Evolutionary conservation across 23 red algal genomes (phyloP), one percentile per base, ranked within the genome.

Genomic region (Gracilariopsis chorda): DNA sequence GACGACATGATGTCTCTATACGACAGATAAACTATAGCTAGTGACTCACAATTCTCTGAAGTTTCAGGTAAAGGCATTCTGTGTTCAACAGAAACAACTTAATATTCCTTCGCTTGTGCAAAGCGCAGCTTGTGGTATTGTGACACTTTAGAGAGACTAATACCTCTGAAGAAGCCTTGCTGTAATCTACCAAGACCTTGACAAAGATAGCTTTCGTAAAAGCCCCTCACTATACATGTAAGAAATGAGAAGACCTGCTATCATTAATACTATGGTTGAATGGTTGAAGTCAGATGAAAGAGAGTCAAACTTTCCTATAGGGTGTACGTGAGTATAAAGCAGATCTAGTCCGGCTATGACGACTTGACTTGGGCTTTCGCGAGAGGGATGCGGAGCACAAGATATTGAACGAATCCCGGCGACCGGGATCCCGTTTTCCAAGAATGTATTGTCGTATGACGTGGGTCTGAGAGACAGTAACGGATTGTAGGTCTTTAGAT

Each of bases 1-100:
- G 91, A 94, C 27, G 95, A 98, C 37, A 67, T 98, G 79, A 71
- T 98, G 74, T 39, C 72, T 23, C 53, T 77, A 10, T 98, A 98
- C 56, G 73, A 94, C 12, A 36, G 52, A 3, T 73, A 73, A 17
- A 27, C 55, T 27, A 6, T 9, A 59, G 17, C 14, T 37, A 17
- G 36, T 20, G 1, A 41, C 34, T n/a, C 2, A 2, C 36, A 69
- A 6, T 41, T 25, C 35, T n/a, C n/a, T n/a, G n/a, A n/a, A n/a
- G n/a, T n/a, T n/a, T n/a, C n/a, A n/a, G n/a, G n/a, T n/a, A n/a
- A n/a, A n/a, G n/a, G n/a, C n/a, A n/a, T n/a, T n/a, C n/a, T n/a
- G n/a, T n/a, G n/a, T n/a, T n/a, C n/a, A n/a, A n/a, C n/a, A n/a
- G n/a, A n/a, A n/a, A n/a, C n/a, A n/a, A n/a, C n/a, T n/a, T n/a